A percentile compares a stretch with the other conserved stretches of the same genome.
Evolutionary conservation across 192 early-diverging fungal genomes (phyloP).

Genomic region (Coemansia aciculifera): DNA sequence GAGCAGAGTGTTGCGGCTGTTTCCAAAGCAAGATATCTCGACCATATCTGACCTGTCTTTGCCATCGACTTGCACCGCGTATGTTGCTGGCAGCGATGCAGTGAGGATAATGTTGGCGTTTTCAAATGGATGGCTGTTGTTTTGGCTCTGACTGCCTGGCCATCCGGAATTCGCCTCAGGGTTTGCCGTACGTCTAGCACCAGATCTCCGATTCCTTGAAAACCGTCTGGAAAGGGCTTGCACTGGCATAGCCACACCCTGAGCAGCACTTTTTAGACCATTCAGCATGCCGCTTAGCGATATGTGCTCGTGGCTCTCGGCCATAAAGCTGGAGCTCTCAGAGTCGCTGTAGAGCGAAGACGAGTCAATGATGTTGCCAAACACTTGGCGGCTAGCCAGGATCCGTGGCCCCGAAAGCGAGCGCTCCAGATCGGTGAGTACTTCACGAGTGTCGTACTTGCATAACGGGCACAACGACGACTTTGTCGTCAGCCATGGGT

Average conservation of each 20-base stretch:
- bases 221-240: conserved; percentile 9
- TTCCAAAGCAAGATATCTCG: not conserved
- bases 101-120: conserved; percentile 13
- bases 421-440: conserved; percentile 50
- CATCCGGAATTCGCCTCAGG: not conserved
- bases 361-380: conserved; percentile 22
- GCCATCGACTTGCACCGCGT: conserved; percentile 6
- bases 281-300: conserved; percentile 15
- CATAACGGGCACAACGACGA: conserved; percentile 57
- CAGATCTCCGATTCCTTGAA: not conserved
- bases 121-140: conserved; percentile 10
- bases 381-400: conserved; percentile 4
- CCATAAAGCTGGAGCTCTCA: conserved; percentile 47
- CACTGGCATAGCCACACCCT: conserved; percentile 9
- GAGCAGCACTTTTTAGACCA: not conserved
- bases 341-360: conserved; percentile 14
- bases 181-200: not conserved
- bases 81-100: conserved; percentile 14
- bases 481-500: conserved; percentile 57
- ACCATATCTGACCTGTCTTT: conserved; percentile 7
- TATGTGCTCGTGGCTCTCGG: conserved; percentile 31
- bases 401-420: conserved; percentile 31
- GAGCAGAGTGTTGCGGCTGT: conserved; percentile 3
- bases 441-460: conserved; percentile 52
- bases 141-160: not conserved